These are phyloP conservation scores for Dipodascopsis tothii DNA, from an alignment of 805 yeast genomes.

Conservation along the genomic window DNA sequence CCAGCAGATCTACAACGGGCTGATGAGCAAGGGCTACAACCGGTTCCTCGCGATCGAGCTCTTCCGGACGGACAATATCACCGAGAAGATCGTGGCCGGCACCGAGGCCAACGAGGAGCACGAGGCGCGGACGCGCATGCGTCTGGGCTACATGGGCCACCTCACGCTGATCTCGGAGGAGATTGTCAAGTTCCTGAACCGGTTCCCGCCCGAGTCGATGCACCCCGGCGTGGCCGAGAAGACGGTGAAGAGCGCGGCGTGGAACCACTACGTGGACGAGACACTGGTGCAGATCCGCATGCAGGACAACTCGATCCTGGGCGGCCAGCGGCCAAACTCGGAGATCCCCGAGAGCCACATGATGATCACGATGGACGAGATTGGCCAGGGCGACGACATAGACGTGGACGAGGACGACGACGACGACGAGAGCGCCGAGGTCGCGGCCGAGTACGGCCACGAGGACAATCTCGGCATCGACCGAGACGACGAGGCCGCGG, in stretches of 20 bases:
- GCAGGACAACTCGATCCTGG: slow-evolving; percentile 87
- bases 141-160: slow-evolving; percentile 97
- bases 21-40: slow-evolving; percentile 77
- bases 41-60: slow-evolving; percentile 65
- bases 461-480: slow-evolving; percentile 19
- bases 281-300: slow-evolving; percentile 83
- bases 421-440: slow-evolving; percentile 26
- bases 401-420: slow-evolving; percentile 11
- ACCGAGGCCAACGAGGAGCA: slow-evolving; percentile 52
- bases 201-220: slow-evolving; percentile 53
- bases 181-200: slow-evolving; percentile 73
- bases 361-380: slow-evolving; percentile 28
- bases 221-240: slow-evolving; percentile 47
- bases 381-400: slow-evolving; percentile 15
- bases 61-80: slow-evolving; percentile 56
- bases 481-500: slow-evolving; percentile 28
- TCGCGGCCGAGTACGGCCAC: slow-evolving; percentile 18
- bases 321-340: slow-evolving; percentile 52
- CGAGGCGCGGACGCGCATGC: slow-evolving; percentile 52
- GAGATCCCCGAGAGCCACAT: slow-evolving; percentile 12
- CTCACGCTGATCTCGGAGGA: slow-evolving; percentile 89
- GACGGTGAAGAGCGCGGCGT: slow-evolving; percentile 42
- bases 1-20: slow-evolving; percentile 88
- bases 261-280: slow-evolving; percentile 79
- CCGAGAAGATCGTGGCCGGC: slow-evolving; percentile 53